A percentile compares a stretch with the other conserved stretches of the same genome.
Conservation (phyloP, 305 asterid genomes). For the Fraxinus dipetala region DNA sequence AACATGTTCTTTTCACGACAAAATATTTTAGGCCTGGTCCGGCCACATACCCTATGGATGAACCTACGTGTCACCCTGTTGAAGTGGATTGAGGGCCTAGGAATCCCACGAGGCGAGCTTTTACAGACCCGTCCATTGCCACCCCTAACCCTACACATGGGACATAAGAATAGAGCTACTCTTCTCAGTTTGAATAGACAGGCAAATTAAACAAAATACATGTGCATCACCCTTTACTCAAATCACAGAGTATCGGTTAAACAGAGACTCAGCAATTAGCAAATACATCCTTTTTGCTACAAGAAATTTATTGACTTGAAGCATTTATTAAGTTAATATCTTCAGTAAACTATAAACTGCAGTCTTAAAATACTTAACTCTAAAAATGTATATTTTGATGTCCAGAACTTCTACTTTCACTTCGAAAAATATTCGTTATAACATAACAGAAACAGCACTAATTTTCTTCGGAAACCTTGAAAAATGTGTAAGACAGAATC, state of each 20-base stretch:
- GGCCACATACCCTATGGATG: not conserved
- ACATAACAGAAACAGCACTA: slow-evolving; percentile 4
- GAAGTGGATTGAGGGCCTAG: not conserved
- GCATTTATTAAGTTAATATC: not conserved
- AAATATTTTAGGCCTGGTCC: not conserved
- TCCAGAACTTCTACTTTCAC: not conserved
- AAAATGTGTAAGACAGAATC: slow-evolving; percentile 82
- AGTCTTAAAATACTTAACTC: not conserved
- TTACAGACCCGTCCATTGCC: not conserved
- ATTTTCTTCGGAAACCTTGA: slow-evolving; percentile 64
- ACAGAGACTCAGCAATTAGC: not conserved
- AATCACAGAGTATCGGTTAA: not conserved
- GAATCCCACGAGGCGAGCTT: not conserved
- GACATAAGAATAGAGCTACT: not conserved
- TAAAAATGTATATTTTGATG: not conserved
- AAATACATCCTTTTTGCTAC: not conserved
- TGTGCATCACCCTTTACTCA: not conserved
- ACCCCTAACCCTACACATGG: not conserved
- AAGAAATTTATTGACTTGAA: not conserved
- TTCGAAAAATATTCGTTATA: not conserved
- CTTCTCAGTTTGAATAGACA: not conserved
- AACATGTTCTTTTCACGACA: not conserved
- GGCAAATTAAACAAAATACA: no score
- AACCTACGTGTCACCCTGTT: not conserved
- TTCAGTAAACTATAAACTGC: not conserved